Percentiles rank a stretch among this genome's conserved stretches.
These are phyloP conservation scores for Lathyrus tuberosus DNA, from an alignment of 306 rosid species.

Conservation along the genomic window DNA sequence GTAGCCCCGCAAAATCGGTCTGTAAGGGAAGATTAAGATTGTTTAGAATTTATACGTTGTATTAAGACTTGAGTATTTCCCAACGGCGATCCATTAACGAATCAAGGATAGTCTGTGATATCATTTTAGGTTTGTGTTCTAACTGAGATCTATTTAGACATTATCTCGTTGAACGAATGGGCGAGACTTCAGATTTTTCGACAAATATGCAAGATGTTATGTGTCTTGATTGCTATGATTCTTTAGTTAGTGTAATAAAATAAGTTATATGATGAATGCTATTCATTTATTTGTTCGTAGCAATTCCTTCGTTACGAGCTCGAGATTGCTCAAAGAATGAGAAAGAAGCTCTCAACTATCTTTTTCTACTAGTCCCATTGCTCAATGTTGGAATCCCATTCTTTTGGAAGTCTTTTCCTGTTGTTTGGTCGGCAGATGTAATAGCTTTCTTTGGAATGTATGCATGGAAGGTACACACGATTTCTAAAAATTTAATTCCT, in stretches of 20 bases:
- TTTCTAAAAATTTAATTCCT: slow-evolving; percentile 1
- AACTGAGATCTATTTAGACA: not conserved
- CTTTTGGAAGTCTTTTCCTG: slow-evolving; percentile 91
- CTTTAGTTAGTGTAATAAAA: slow-evolving; percentile 3
- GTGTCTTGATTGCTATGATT: slow-evolving; percentile 23
- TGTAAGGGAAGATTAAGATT: not conserved
- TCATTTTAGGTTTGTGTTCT: not conserved
- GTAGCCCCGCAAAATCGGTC: not conserved
- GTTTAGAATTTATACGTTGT: not conserved
- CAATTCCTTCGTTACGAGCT: slow-evolving; percentile 94
- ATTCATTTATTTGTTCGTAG: slow-evolving; percentile 50
- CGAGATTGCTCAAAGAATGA: slow-evolving; percentile 97
- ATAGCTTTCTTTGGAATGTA: slow-evolving; percentile 89
- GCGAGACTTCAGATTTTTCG: not conserved
- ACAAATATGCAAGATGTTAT: not conserved
- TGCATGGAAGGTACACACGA: slow-evolving; percentile 81
- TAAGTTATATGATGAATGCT: slow-evolving; percentile 4
- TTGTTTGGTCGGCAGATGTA: slow-evolving; percentile 92
- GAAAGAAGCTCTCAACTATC: slow-evolving; percentile 98
- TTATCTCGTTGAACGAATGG: not conserved
- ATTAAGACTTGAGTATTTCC: not conserved
- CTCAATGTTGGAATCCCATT: slow-evolving; percentile 85
- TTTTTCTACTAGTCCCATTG: slow-evolving; percentile 84
- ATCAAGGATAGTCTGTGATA: not conserved
- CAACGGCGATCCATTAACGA: not conserved